phyloP scores from a whole-genome alignment of 176 grass and related monocot genomes.

The Avena eriantha region DNA sequence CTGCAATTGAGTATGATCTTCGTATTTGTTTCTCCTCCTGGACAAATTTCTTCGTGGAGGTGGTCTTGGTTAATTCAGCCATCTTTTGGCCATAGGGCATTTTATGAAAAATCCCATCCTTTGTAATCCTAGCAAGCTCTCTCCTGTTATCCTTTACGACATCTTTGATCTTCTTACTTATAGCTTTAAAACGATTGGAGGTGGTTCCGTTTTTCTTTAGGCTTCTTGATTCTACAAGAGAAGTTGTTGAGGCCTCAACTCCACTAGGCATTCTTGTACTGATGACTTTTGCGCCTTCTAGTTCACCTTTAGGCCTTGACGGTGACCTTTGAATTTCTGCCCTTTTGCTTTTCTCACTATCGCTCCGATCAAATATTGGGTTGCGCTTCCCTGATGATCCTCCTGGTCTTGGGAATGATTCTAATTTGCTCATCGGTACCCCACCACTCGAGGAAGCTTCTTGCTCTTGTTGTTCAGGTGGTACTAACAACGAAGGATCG shows the following conservation, averaged over 20 bases:
- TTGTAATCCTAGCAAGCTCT: conserved; percentile 63
- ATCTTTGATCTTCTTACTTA: conserved; percentile 69
- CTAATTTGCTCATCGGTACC: conserved; percentile 38
- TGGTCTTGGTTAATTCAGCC: conserved; percentile 38
- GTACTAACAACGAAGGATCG: conserved; percentile 57
- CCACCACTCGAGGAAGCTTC: conserved; percentile 46
- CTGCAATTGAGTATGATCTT: conserved; percentile 68
- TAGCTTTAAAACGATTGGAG: conserved; percentile 59
- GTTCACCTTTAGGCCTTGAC: conserved; percentile 15
- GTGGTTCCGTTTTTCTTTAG: conserved; percentile 43
- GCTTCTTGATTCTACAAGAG: conserved; percentile 47
- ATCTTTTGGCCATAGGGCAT: conserved; percentile 64
- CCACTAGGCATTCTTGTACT: conserved; percentile 49
- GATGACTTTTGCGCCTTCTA: conserved; percentile 48
- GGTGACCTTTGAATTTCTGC: conserved; percentile 44
- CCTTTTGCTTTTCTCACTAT: conserved; percentile 39
- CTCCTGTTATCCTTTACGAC: conserved; percentile 59
- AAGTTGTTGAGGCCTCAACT: conserved; percentile 32
- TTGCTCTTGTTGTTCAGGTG: conserved; percentile 50
- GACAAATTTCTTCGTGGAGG: conserved; percentile 42
- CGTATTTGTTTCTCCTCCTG: conserved; percentile 53
- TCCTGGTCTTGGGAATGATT: conserved; percentile 50
- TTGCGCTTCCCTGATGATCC: conserved; percentile 55
- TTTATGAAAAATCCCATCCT: conserved; percentile 75
- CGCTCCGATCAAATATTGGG: conserved; percentile 58